Conservation (phyloP, 495 filamentous ascomycete species). For the Jackrogersella minutella region DNA sequence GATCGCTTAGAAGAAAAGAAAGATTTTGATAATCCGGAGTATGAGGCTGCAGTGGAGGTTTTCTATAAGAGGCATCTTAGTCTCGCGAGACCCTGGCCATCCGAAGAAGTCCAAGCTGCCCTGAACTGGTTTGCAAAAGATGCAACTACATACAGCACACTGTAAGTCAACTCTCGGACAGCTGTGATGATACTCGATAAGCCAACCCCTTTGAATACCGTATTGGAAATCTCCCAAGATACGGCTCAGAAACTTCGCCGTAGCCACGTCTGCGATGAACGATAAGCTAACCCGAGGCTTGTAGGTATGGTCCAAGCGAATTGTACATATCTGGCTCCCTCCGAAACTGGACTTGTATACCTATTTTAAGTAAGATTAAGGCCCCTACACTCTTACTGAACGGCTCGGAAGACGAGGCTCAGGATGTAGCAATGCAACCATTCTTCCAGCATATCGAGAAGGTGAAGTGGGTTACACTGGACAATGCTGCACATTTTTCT, state of each 20-base stretch:
- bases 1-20: conserved; percentile 27
- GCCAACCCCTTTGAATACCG: background rate
- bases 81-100: conserved; percentile 49
- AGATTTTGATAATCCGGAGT: conserved; percentile 53
- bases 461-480: conserved; percentile 58
- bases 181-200: background rate
- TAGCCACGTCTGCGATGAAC: too few relatives aligned
- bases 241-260: background rate
- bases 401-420: conserved; percentile 58
- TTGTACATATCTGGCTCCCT: conserved; percentile 25
- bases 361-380: conserved; percentile 47
- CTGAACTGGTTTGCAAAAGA: conserved; percentile 50
- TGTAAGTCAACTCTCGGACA: conserved; percentile 38
- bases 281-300: background rate
- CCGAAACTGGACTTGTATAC: conserved; percentile 29
- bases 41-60: conserved; percentile 51
- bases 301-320: conserved; percentile 35
- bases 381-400: conserved; percentile 58
- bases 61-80: conserved; percentile 57
- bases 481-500: conserved; percentile 55
- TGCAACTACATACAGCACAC: conserved; percentile 54
- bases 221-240: background rate
- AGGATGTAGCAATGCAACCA: conserved; percentile 53
- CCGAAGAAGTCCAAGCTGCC: conserved; percentile 38
- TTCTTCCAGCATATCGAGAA: conserved; percentile 56